These are phyloP conservation scores for Kwoniella sp. DNA, from an alignment of 768 basidiomycete species.

Conservation along the genomic window DNA sequence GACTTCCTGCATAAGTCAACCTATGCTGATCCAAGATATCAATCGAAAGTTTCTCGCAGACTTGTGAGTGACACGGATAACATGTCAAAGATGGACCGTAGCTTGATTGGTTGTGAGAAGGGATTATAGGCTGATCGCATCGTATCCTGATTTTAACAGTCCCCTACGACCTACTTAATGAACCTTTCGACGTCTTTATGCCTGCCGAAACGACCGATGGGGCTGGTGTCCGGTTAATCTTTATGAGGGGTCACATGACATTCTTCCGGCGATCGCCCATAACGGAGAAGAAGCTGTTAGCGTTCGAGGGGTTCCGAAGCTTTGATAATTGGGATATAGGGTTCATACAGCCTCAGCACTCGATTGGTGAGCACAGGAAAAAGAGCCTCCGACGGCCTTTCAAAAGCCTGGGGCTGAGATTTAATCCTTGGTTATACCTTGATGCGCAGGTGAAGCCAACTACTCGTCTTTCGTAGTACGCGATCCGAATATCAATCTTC, in stretches of 20 bases:
- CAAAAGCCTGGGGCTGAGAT: too few species aligned
- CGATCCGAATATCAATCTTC: constrained; percentile 25
- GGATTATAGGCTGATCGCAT: neutral
- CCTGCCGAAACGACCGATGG: constrained; percentile 16
- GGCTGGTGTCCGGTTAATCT: constrained; percentile 21
- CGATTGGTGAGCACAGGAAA: constrained; percentile 23
- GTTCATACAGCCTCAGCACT: neutral
- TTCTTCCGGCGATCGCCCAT: constrained; percentile 25
- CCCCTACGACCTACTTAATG: constrained; percentile 25
- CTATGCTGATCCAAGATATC: too few species aligned
- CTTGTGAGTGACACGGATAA: constrained; percentile 7
- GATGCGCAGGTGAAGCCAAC: constrained; percentile 32
- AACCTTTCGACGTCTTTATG: constrained; percentile 27
- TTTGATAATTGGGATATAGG: constrained; percentile 25
- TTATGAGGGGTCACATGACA: constrained; percentile 33
- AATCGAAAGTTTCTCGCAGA: constrained; percentile 20
- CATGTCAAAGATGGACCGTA: too few species aligned
- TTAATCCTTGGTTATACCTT: too few species aligned
- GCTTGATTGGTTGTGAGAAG: too few species aligned
- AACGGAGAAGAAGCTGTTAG: constrained; percentile 20
- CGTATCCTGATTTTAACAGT: constrained; percentile 12
- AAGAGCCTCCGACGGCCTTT: too few species aligned
- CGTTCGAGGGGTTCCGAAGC: constrained; percentile 23
- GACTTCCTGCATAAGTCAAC: too few species aligned
- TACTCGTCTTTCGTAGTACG: constrained; percentile 29